Base-by-base conservation (phyloP, 768 basidiomycete species). In the Leccinum aurantiacum region DNA sequence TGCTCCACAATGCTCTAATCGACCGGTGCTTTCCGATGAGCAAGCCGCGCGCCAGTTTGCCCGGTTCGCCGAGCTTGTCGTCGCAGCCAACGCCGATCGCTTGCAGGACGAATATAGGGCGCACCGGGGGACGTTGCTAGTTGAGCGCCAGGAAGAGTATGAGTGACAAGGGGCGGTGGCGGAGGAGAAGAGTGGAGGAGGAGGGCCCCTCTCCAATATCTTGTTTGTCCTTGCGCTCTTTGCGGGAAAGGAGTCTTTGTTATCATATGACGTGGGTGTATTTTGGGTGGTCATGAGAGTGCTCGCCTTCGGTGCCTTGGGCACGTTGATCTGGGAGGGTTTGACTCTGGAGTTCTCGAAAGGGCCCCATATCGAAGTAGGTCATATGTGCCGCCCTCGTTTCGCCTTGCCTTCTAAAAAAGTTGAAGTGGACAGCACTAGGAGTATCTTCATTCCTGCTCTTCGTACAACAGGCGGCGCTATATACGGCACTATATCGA, bases 261-360 rank as follows among this genome's bases (percentile, higher is more conserved):
- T 92, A 51, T 77, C 83, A 17, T 80, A 81, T 41, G 86, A 90
- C 70, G 82, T 87, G 22, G 86, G 87, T 7, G 82, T 88, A 9
- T 87, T 91, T 67, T 92, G 90, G 91, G 78, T 90, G 14, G 78
- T 88, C 35, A 86, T 91, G 76, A 78, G 89, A 62, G 80, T 90
- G 53, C 76, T 92, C 55, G 88, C 87, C 3, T 84, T 85, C 64
- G 88, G 84, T n/a, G 87, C 83, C n/a, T 66, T 90, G 56, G 85
- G 83, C 19, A 80, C 84, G 47, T 64, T 89, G 49, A 72, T 83
- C 19, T 86, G 88, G 86, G 85, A 86, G 61, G 79, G 75, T 1
- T 60, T 77, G 52, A 84, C 83, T 0, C 82, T 83, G 4, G 80
- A 85, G 66, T 68, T 84, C 61, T 75, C 77, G 53, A 85, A 80